These are phyloP conservation scores for Hawksworthiomyces lignivorus DNA, from an alignment of 2,329 filamentous ascomycete genomes.

Conservation along the genomic window DNA sequence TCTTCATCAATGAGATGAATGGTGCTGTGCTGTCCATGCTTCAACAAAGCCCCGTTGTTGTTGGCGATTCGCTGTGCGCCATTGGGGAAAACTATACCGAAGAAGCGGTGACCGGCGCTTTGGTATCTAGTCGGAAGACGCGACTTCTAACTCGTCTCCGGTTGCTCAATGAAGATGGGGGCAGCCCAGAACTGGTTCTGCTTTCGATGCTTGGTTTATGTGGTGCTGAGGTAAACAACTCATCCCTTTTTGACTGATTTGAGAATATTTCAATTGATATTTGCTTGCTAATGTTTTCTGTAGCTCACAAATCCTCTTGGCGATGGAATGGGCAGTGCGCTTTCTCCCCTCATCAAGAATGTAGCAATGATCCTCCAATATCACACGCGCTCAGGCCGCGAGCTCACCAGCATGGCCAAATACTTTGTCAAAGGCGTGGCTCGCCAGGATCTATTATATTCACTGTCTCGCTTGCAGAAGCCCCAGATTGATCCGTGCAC, in stretches of 20 bases:
- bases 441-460: constrained; percentile 13
- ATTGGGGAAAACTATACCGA: constrained; percentile 15
- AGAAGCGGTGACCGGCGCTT: constrained; percentile 2
- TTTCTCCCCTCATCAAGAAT: constrained; percentile 13
- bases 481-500: constrained; percentile 11
- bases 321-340: constrained; percentile 12
- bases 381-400: constrained; percentile 9
- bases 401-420: constrained; percentile 9
- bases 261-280: too few relatives aligned
- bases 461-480: constrained; percentile 12
- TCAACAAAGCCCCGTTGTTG: constrained; percentile 10
- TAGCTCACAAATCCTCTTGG: too few relatives aligned
- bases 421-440: constrained; percentile 15
- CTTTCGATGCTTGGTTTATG: constrained; percentile 12
- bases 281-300: too few relatives aligned
- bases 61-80: constrained; percentile 13
- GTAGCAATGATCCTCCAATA: constrained; percentile 12
- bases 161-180: constrained; percentile 9
- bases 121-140: constrained; percentile 9
- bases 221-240: constrained; percentile 16
- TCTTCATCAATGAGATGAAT: constrained; percentile 16
- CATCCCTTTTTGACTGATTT: too few relatives aligned
- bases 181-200: constrained; percentile 11
- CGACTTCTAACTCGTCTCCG: constrained; percentile 10
- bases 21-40: constrained; percentile 11